phyloP scores from a whole-genome alignment of 768 basidiomycete species.

The Pleurotus tuber-regium region DNA sequence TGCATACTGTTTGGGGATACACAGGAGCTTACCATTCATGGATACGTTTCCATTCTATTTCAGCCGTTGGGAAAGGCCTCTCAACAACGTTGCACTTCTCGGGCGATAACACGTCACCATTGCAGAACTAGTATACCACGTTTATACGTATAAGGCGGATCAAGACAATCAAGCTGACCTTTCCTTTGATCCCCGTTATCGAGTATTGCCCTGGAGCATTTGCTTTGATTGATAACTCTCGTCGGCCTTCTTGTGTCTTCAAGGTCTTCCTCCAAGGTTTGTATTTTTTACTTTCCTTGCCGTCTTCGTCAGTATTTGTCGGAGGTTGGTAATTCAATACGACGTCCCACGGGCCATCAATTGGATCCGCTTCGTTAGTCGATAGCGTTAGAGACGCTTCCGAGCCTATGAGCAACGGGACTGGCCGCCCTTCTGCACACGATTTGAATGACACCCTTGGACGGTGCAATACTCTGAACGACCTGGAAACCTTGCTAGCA shows the following conservation, averaged over 20 bases:
- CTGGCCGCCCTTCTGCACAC: slow-evolving; percentile 69
- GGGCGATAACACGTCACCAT: slow-evolving; percentile 81
- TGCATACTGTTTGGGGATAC: slow-evolving; percentile 6
- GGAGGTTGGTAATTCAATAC: slow-evolving; percentile 60
- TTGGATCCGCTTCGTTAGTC: slow-evolving; percentile 50
- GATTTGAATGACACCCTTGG: slow-evolving; percentile 71
- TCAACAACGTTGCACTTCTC: slow-evolving; percentile 77
- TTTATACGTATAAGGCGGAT: slow-evolving; percentile 11
- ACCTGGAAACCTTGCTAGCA: slow-evolving; percentile 48
- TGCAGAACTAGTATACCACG: slow-evolving; percentile 55
- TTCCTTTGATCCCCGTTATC: slow-evolving; percentile 68
- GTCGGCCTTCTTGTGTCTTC: slow-evolving; percentile 42
- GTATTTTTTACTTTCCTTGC: slow-evolving; percentile 32
- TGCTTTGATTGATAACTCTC: slow-evolving; percentile 47
- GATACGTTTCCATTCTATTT: slow-evolving; percentile 86
- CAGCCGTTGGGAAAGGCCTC: slow-evolving; percentile 73
- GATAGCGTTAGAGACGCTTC: slow-evolving; percentile 56
- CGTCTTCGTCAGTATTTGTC: slow-evolving; percentile 30
- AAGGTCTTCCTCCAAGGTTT: slow-evolving; percentile 67
- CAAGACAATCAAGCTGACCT: slow-evolving; percentile 32
- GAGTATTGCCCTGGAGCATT: slow-evolving; percentile 75
- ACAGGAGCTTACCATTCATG: slow-evolving; percentile 72
- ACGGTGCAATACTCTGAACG: slow-evolving; percentile 68
- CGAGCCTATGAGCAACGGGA: slow-evolving; percentile 68
- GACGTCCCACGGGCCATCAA: slow-evolving; percentile 70